Base-by-base conservation (phyloP, 345 rosid species). In the Theobroma cacao region DNA sequence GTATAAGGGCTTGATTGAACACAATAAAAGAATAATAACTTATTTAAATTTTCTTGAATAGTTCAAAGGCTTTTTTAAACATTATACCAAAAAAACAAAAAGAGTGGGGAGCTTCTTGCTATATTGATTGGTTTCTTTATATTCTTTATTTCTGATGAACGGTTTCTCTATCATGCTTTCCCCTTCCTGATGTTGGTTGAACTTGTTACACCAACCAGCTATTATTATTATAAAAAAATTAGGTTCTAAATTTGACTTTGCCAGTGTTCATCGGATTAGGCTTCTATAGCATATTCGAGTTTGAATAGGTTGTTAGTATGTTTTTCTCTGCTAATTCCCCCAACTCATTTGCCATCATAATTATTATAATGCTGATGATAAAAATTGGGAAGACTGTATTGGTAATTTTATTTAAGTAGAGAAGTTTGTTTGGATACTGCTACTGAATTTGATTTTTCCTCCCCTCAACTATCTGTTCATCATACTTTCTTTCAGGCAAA, bases 401-500 rank as follows among this genome's bases (percentile, higher is more conserved):
- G 30, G 31, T 38, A 64, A 67, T 63, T 18, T 71, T 66, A 61
- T 63, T 60, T 45, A 53, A 24, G n/a, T 6, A 6, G 50, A 31
- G 55, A 20, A 71, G 50, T 43, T 20, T 74, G 33, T 79, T 26
- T 62, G 12, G n/a, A 58, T 1, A 30, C 80, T 68, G 66, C 75
- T 71, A 76, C 40, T 65, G 52, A 38, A 17, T 77, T 69, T 10
- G 58, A 45, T 7, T 12, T 36, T 62, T 83, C 59, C 73, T 45
- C 48, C 26, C 2, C 24, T 55, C 31, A 60, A 77, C 63, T 43
- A 63, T 18, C 50, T 40, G 47, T 53, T 41, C 40, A 9, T 77
- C 59, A 22, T 71, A 17, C 78, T 65, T 62, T 85, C 52, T 81
- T 82, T 78, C 87, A 93, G 98, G 91, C 86, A 28, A 86, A 67